Evolutionary conservation across 139 green algal genomes (phyloP).

Genomic region (Auxenochlorella pyrenoidosa): DNA sequence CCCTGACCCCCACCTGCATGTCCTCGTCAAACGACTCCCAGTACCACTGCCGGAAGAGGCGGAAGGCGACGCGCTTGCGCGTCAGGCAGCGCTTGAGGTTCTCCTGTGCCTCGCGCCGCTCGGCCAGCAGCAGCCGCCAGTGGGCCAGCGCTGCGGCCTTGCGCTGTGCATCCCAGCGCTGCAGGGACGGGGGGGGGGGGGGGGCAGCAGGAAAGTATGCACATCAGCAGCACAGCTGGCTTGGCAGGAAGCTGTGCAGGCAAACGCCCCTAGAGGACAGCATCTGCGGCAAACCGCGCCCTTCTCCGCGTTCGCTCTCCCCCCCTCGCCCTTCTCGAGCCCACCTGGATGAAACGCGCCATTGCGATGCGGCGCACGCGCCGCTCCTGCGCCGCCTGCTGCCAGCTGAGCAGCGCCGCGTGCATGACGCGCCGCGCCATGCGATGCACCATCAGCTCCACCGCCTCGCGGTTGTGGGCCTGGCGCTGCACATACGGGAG

Average conservation of each 20-base stretch:
- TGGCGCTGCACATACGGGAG: neutral
- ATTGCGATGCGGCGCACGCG: slow-evolving; percentile 37
- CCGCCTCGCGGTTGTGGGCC: slow-evolving; percentile 29
- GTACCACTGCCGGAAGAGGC: slow-evolving; percentile 77
- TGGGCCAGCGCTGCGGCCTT: slow-evolving; percentile 36
- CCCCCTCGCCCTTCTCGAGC: neutral
- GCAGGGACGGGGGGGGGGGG: neutral
- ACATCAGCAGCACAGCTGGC: too few relatives aligned
- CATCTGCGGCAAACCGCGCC: too few relatives aligned
- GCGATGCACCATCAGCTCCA: slow-evolving; percentile 41
- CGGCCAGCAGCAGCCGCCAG: slow-evolving; percentile 43
- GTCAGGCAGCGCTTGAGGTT: slow-evolving; percentile 63
- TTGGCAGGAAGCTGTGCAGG: too few relatives aligned
- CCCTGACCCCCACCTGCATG: slow-evolving; percentile 37
- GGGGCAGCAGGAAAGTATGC: neutral
- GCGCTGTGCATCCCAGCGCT: slow-evolving; percentile 35
- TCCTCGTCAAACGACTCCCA: slow-evolving; percentile 80
- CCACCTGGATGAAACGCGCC: slow-evolving; percentile 41
- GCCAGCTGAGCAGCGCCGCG: slow-evolving; percentile 40
- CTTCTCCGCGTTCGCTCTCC: too few relatives aligned
- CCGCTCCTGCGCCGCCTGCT: slow-evolving; percentile 22
- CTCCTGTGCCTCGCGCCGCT: slow-evolving; percentile 16
- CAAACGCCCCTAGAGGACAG: too few relatives aligned
- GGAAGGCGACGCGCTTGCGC: slow-evolving; percentile 71
- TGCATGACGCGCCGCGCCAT: slow-evolving; percentile 7